phyloP scores from a whole-genome alignment of 768 basidiomycete species.

The Tephrocybe sp. region DNA sequence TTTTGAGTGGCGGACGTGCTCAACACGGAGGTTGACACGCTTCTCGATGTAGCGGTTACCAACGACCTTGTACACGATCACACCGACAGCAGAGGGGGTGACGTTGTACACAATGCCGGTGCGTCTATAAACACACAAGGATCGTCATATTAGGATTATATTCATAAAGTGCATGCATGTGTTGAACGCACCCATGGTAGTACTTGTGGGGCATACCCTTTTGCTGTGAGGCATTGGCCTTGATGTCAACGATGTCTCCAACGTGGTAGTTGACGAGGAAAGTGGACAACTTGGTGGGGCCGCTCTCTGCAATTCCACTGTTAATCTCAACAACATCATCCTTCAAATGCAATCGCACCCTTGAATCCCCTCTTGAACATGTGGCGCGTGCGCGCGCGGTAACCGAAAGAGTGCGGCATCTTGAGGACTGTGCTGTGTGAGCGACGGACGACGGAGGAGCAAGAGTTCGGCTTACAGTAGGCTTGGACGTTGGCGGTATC shows the following conservation, averaged over 20 bases:
- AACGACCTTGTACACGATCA: slow-evolving; percentile 97
- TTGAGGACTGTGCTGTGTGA: slow-evolving; percentile 53
- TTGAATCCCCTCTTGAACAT: slow-evolving; percentile 99
- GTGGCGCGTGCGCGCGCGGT: slow-evolving; percentile 99
- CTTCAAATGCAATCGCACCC: slow-evolving; percentile 49
- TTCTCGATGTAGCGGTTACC: slow-evolving; percentile 99
- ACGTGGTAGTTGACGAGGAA: slow-evolving; percentile 91
- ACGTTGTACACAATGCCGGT: slow-evolving; percentile 99
- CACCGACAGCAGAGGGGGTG: slow-evolving; percentile 89
- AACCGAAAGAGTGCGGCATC: slow-evolving; percentile 99
- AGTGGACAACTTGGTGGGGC: slow-evolving; percentile 86
- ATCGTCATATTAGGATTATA: too few relatives aligned
- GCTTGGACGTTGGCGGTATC: slow-evolving; percentile 48
- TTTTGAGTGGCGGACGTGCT: slow-evolving; percentile 95
- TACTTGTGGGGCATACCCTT: slow-evolving; percentile 99
- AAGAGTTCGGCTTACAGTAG: slow-evolving; percentile 41
- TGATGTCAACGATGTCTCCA: slow-evolving; percentile 99
- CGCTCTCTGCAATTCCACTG: slow-evolving; percentile 60
- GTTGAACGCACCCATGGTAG: slow-evolving; percentile 82
- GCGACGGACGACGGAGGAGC: slow-evolving; percentile 16
- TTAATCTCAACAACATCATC: slow-evolving; percentile 7
- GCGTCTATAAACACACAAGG: slow-evolving; percentile 51
- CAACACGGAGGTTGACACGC: slow-evolving; percentile 96
- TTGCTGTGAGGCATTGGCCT: slow-evolving; percentile 98
- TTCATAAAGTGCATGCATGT: neutral